These are phyloP conservation scores for Capronia americana DNA, from an alignment of 2,329 filamentous ascomycete genomes.

Conservation along the genomic window DNA sequence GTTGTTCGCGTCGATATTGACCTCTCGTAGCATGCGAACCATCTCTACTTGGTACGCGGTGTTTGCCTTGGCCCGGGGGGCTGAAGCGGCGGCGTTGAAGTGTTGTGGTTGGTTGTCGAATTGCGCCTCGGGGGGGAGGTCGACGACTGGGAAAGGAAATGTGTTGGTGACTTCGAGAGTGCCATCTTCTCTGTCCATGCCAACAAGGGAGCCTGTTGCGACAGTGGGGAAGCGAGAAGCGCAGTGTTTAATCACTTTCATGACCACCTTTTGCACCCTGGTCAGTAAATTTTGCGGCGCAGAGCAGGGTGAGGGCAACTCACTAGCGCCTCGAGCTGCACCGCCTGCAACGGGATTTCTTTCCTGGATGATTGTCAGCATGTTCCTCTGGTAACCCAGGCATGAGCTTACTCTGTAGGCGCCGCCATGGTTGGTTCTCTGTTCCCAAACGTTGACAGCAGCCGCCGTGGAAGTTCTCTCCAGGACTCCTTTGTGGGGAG, in stretches of 20 bases:
- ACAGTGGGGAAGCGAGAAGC: constrained; percentile 84
- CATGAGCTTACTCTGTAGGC: constrained; percentile 17
- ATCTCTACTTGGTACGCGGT: constrained; percentile 90
- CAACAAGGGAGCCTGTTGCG: constrained; percentile 88
- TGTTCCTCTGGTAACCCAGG: not conserved
- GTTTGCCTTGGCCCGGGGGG: constrained; percentile 91
- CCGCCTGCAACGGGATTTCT: constrained; percentile 78
- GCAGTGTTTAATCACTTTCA: constrained; percentile 98
- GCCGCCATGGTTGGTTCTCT: constrained; percentile 73
- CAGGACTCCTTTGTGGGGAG: constrained; percentile 26
- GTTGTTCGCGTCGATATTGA: constrained; percentile 97
- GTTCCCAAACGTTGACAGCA: constrained; percentile 74
- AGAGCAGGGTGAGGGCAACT: constrained; percentile 49
- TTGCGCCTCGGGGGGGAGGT: constrained; percentile 73
- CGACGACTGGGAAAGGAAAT: constrained; percentile 89
- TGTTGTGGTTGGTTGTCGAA: constrained; percentile 65
- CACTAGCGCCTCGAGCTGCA: constrained; percentile 95
- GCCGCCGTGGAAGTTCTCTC: not conserved
- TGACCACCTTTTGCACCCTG: constrained; percentile 70
- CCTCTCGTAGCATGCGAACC: constrained; percentile 94
- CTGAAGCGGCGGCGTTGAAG: constrained; percentile 79
- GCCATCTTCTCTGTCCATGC: constrained; percentile 77
- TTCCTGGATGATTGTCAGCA: constrained; percentile 53
- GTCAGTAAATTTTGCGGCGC: constrained; percentile 41
- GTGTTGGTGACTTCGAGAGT: constrained; percentile 90